Evolutionary conservation across 1,139 yeast genomes (phyloP).

Genomic region (Yamadazyma diddensiae): DNA sequence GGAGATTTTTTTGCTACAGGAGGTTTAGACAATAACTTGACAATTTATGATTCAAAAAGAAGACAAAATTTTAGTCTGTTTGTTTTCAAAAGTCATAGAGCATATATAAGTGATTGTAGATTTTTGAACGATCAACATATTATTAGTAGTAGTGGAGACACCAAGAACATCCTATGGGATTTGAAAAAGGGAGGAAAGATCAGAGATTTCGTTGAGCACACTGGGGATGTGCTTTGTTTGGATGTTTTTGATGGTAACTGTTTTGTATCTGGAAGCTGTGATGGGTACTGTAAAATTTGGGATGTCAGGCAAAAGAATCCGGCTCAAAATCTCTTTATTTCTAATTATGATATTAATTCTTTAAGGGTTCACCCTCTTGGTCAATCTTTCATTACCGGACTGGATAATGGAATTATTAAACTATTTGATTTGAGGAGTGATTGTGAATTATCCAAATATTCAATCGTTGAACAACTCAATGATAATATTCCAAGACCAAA

Average conservation of each 20-base stretch:
- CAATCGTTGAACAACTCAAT: slow-evolving; percentile 27
- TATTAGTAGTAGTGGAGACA: slow-evolving; percentile 79
- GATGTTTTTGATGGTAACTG: slow-evolving; percentile 23
- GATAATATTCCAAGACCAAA: slow-evolving; percentile 10
- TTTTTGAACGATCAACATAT: slow-evolving; percentile 54
- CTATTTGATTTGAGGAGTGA: slow-evolving; percentile 77
- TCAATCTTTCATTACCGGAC: slow-evolving; percentile 61
- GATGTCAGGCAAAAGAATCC: slow-evolving; percentile 56
- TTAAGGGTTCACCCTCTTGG: slow-evolving; percentile 72
- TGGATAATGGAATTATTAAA: slow-evolving; percentile 76
- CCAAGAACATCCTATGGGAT: slow-evolving; percentile 83
- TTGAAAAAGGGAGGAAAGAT: slow-evolving; percentile 54
- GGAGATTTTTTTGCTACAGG: slow-evolving; percentile 71
- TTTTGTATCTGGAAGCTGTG: slow-evolving; percentile 75
- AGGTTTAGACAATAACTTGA: slow-evolving; percentile 77
- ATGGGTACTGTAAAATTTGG: slow-evolving; percentile 72
- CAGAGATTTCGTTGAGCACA: slow-evolving; percentile 66
- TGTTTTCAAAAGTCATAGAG: slow-evolving; percentile 72
- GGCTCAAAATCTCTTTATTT: slow-evolving; percentile 59
- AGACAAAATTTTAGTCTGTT: neutral
- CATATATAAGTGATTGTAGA: slow-evolving; percentile 75
- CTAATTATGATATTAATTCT: slow-evolving; percentile 66
- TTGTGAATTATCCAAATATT: slow-evolving; percentile 59
- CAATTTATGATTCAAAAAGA: slow-evolving; percentile 54
- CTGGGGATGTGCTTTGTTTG: slow-evolving; percentile 74